Percentiles rank a stretch among this genome's conserved stretches.
These are phyloP conservation scores for Starmera amethionina DNA, from an alignment of 805 yeast species.

Conservation along the genomic window DNA sequence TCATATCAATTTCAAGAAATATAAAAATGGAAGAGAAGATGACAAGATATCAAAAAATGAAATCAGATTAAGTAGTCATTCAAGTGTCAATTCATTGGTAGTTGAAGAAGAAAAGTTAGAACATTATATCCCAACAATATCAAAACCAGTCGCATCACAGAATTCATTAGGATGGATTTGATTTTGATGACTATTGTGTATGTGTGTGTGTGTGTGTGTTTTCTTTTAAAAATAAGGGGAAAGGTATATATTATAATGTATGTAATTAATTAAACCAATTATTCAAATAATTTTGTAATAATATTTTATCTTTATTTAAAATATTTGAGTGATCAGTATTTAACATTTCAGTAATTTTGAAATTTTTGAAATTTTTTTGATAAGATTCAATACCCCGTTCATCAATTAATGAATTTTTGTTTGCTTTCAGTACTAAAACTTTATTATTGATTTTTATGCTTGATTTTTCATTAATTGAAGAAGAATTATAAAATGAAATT, in stretches of 20 bases:
- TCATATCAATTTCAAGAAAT: constrained; percentile 25
- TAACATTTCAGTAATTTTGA: constrained; percentile 15
- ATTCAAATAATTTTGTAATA: constrained; percentile 6
- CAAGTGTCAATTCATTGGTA: constrained; percentile 6
- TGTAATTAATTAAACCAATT: constrained; percentile 7
- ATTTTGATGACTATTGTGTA: background rate
- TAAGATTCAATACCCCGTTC: constrained; percentile 15
- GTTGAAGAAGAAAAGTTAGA: constrained; percentile 18
- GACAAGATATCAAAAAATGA: background rate
- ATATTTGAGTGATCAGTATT: constrained; percentile 20
- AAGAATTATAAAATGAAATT: constrained; percentile 4
- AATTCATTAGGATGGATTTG: constrained; percentile 65
- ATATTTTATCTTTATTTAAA: constrained; percentile 17
- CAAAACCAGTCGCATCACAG: constrained; percentile 60
- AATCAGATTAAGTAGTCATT: constrained; percentile 1
- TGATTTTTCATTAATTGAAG: background rate
- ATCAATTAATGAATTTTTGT: constrained; percentile 28
- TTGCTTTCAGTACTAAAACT: constrained; percentile 31
- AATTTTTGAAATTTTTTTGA: constrained; percentile 16
- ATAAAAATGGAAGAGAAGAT: constrained; percentile 11
- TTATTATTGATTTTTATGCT: background rate
- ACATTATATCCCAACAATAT: constrained; percentile 35
- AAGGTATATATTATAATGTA: background rate
- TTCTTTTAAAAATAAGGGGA: background rate
- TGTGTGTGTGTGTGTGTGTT: background rate